Evolutionary conservation across 257 asterid genomes (phyloP).

Genomic region (Echites panduratus): DNA sequence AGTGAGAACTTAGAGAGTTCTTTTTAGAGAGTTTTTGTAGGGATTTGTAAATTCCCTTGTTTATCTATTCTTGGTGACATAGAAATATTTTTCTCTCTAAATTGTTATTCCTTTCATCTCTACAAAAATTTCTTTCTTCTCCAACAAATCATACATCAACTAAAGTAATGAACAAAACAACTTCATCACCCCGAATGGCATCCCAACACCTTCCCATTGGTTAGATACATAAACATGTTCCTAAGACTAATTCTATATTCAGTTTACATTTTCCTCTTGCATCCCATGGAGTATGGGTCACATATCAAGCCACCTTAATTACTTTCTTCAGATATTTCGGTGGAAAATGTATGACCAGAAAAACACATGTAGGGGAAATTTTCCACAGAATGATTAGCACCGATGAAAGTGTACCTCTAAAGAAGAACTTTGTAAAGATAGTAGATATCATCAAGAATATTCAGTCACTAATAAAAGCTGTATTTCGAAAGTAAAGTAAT

Average conservation of each 20-base stretch:
- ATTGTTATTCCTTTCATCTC: too few relatives aligned
- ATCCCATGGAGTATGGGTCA: neutral
- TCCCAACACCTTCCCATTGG: neutral
- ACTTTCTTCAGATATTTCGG: neutral
- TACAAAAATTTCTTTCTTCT: too few relatives aligned
- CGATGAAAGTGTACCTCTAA: neutral
- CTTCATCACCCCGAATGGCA: neutral
- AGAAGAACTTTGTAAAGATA: neutral
- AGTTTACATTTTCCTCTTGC: neutral
- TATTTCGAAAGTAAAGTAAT: neutral
- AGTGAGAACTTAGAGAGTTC: too few relatives aligned
- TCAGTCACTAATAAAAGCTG: neutral
- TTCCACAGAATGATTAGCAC: neutral
- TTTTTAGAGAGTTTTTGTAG: too few relatives aligned
- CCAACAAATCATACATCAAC: too few relatives aligned
- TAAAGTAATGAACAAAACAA: too few relatives aligned
- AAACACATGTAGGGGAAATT: neutral
- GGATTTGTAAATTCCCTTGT: too few relatives aligned
- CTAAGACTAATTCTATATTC: neutral
- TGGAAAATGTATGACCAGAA: neutral
- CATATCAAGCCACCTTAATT: neutral
- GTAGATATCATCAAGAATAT: neutral
- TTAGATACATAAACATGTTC: neutral
- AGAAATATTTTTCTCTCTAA: too few relatives aligned
- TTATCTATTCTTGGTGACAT: too few relatives aligned